Evolutionary conservation across 2,329 filamentous ascomycete species (phyloP), one percentile per base, ranked within the genome.

Genomic region (Claviceps pazoutovae): DNA sequence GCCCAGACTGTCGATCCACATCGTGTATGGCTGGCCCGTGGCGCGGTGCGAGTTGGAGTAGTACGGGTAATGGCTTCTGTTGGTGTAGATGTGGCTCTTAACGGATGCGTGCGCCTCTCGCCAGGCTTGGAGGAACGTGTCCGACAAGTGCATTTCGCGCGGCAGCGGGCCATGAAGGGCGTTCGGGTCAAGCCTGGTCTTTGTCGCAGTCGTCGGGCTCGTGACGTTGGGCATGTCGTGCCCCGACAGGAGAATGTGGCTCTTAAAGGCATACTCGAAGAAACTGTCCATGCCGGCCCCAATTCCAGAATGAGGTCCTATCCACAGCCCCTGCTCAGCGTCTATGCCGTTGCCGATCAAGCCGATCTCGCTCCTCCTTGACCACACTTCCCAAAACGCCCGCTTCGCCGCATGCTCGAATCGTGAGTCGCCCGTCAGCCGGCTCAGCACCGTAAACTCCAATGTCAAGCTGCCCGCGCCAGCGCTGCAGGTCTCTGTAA

Each of bases 361-460:
- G 4, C 88, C 88, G 60, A 95, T 88, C 42, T 82, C 79, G 64
- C 88, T 96, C 56, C 90, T 80, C 52, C 87, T 77, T 44, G 83
- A 75, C 93, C 93, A 98, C n/a, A 98, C 88, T 23, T 90, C 86
- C 89, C 91, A 96, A 62, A 98, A 98, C 0, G 93, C 91, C 52
- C 86, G 76, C 67, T 97, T 97, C 1, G 88, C 91, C 16, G 87
- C 76, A 61, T 86, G 81, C 66, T 98, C 93, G 60, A 95, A 98
- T n/a, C 86, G 80, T 9, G 76, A 71, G 63, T 97, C 88, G 11
- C 87, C 88, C 0, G 88, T 94, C 46, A 98, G 73, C 23, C 93
- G 80, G 61, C 89, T 96, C 46, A 98, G 74, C 0, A 90, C 88
- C 0, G 89, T 87, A 58, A 97, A 95, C 64, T 98, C 93, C 1